Base-by-base conservation (phyloP, 352 stramenopile species). In the Aphanomyces stellatus region DNA sequence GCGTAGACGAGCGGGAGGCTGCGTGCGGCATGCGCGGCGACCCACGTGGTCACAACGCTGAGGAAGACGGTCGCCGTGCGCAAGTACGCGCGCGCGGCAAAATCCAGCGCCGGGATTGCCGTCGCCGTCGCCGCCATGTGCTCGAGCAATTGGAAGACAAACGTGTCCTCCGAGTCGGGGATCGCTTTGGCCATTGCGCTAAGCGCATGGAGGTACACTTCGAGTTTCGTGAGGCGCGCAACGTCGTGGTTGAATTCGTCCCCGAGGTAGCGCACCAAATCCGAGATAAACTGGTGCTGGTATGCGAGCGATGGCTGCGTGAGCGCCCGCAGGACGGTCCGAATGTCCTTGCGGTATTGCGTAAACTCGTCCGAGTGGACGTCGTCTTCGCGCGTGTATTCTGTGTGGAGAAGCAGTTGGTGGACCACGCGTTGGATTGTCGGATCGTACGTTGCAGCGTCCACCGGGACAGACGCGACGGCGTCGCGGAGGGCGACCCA, bases 261-360 rank as follows among this genome's bases (percentile, higher is more conserved):
- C n/a, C 49, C 35, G 19, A 64, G n/a, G 34, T 27, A 8, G 3
- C 31, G 2, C 4, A 46, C 19, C 6, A 51, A 25, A 4, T 64
- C 55, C 3, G 49, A 35, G 11, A 64, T 17, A 22, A 64, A 51
- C 24, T 27, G 19, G 22, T 53, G 19, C 25, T 62, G 53, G 53
- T 62, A 62, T 8, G 27, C n/a, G 3, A 31, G 55, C 27, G 55
- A 19, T 22, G 55, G 31, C 25, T 64, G 55, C 25, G 55, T 51
- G 24, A 64, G 33, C 8, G 37, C 22, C 22, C 55, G 55, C 11
- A 64, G 19, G 31, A 37, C 55, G 4, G 34, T 49, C 17, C 55
- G 55, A 10, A 64, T 64, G 6, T 64, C 55, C 19, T 64, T 64
- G 2, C 55, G 33, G 28, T 64, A 46, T 22, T 64, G 55, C 19